A percentile compares a stretch with the other conserved stretches of the same genome.
Evolutionary conservation across 495 filamentous ascomycete genomes (phyloP).

Genomic region (Penicillium subrubescens): DNA sequence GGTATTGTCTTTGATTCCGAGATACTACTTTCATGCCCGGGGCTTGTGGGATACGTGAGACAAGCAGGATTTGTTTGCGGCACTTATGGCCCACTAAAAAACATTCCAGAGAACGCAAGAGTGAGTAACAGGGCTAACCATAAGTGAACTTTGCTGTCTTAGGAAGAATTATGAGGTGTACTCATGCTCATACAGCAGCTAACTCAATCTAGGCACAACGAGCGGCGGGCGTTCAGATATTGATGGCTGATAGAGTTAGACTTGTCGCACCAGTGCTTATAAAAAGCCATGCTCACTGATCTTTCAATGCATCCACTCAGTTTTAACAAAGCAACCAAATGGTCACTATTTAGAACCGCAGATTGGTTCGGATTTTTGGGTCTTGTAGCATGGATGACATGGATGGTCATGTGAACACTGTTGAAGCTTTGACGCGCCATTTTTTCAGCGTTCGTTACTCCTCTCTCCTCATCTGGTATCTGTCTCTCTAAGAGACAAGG

Average conservation of each 20-base stretch:
- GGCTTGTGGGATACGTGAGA: conserved; percentile 26
- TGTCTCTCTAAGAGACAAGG: too few relatives aligned
- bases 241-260: conserved; percentile 26
- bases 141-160: not conserved
- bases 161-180: not conserved
- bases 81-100: conserved; percentile 37
- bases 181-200: not conserved
- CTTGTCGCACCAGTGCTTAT: conserved; percentile 15
- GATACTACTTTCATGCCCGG: conserved; percentile 36
- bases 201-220: conserved; percentile 20
- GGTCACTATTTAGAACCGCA: not conserved
- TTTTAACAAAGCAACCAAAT: not conserved
- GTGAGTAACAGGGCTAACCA: conserved; percentile 18
- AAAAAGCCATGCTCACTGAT: not conserved
- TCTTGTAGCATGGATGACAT: not conserved
- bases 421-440: too few relatives aligned
- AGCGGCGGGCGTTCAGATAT: conserved; percentile 23
- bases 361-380: not conserved
- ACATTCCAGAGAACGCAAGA: conserved; percentile 29
- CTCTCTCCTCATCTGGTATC: too few relatives aligned
- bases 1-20: conserved; percentile 40
- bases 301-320: not conserved
- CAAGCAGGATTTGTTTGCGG: conserved; percentile 23
- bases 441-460: too few relatives aligned
- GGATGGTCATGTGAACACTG: not conserved